Evolutionary conservation across 164 flowering plant species (phyloP).

Genomic region (Kalanchoe fedtschenkoi): DNA sequence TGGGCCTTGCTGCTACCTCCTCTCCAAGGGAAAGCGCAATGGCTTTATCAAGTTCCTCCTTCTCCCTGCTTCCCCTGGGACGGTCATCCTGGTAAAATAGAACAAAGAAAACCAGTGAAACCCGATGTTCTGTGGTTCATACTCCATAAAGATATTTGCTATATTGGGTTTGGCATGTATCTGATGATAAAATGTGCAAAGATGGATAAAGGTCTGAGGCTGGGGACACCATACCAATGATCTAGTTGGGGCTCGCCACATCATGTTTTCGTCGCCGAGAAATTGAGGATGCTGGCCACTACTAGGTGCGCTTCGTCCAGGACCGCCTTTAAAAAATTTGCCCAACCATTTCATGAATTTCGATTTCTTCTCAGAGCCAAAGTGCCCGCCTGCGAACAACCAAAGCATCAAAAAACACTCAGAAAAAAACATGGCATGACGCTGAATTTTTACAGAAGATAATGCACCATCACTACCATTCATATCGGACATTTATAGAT

Average conservation of each 20-base stretch:
- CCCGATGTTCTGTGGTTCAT: not conserved
- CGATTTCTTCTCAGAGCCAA: constrained; percentile 57
- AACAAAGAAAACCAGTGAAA: not conserved
- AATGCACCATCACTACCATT: not conserved
- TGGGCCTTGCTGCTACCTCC: constrained; percentile 42
- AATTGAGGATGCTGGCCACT: constrained; percentile 38
- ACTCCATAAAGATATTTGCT: too few species aligned
- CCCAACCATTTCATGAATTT: constrained; percentile 79
- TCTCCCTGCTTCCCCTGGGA: constrained; percentile 29
- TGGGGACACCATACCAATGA: constrained; percentile 32
- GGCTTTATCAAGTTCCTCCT: constrained; percentile 49
- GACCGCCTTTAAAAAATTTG: constrained; percentile 57
- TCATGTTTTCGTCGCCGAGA: constrained; percentile 65
- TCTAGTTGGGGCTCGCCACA: constrained; percentile 50
- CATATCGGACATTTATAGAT: not conserved
- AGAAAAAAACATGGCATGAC: not conserved
- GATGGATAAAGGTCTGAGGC: not conserved
- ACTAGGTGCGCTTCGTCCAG: constrained; percentile 16
- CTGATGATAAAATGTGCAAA: too few species aligned
- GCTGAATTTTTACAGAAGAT: too few species aligned
- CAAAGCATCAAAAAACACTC: constrained; percentile 8
- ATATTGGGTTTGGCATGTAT: too few species aligned
- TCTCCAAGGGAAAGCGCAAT: constrained; percentile 65
- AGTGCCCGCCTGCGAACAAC: constrained; percentile 39
- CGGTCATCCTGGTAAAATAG: constrained; percentile 34